Base-by-base conservation (phyloP, 345 rosid genomes). In the Gossypium ekmanianum region DNA sequence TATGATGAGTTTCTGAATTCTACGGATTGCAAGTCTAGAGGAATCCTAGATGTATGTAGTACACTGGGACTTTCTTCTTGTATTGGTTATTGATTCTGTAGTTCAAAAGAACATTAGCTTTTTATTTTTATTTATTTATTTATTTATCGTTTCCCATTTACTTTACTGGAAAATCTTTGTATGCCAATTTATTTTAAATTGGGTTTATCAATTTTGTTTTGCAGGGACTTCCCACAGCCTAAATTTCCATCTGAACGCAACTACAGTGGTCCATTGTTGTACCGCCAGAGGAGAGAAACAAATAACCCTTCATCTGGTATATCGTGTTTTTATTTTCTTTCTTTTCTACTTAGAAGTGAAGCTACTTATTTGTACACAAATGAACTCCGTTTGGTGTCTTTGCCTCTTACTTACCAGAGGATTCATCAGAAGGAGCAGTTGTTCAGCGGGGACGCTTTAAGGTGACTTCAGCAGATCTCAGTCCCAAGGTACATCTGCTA, bases 371-470 rank as follows among this genome's bases (percentile, higher is more conserved):
- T 79, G 77, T 77, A 3, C 39, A 34, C 29, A 68, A 47, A 74
- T 24, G 55, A 43, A 34, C 71, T 18, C 41, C 3, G 13, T 50
- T 24, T 56, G 13, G 45, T 68, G 11, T 73, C 55, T 10, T 73
- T 45, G 22, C 50, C 58, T 74, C 13, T 76, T 68, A 29, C 82
- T 78, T 84, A 88, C 92, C 75, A 61, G 99, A 93, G 58, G 97
- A 93, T 81, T 39, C 87, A 43, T 79, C 97, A 67, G 95, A 92
- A 76, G 94, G 92, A 68, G 90, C 93, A 34, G 81, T 93, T 71
- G 88, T 93, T 80, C 94, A 87, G 81, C 84, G 87, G 86, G 99
- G 98, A 77, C 94, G 99, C 55, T 95, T 95, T 86, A 87, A 95
- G 84, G 89, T 91, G 72, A 95, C 93, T 61, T 88, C 91, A 44